A percentile compares a stretch with the other conserved stretches of the same genome.
Evolutionary conservation across 768 basidiomycete genomes (phyloP).

Genomic region (Boletus rubescentipes): DNA sequence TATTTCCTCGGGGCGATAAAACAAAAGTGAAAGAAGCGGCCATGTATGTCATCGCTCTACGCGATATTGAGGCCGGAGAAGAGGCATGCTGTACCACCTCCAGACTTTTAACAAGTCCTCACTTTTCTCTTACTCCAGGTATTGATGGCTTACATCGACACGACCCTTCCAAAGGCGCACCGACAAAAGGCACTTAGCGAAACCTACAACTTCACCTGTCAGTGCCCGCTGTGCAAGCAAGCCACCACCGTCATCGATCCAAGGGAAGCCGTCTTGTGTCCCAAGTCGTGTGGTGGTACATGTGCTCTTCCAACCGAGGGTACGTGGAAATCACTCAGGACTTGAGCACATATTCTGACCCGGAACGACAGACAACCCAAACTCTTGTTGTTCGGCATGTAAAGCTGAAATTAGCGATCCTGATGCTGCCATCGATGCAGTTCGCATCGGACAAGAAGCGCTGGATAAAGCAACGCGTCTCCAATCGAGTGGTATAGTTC

Average conservation of each 20-base stretch:
- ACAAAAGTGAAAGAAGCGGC: conserved; percentile 48
- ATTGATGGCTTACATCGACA: conserved; percentile 81
- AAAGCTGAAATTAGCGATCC: conserved; percentile 46
- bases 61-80: conserved; percentile 59
- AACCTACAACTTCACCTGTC: conserved; percentile 79
- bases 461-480: conserved; percentile 67
- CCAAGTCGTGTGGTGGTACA: conserved; percentile 62
- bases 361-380: conserved; percentile 41
- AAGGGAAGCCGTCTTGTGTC: conserved; percentile 68
- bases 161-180: conserved; percentile 58
- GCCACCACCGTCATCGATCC: conserved; percentile 46
- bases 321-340: conserved; percentile 22
- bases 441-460: conserved; percentile 70
- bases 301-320: conserved; percentile 65
- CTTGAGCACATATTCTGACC: background rate
- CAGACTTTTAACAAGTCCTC: background rate
- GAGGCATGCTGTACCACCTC: conserved; percentile 49
- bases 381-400: conserved; percentile 57
- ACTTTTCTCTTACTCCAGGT: conserved; percentile 46
- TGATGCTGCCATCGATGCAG: conserved; percentile 58
- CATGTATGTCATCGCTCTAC: conserved; percentile 73
- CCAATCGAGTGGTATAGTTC: conserved; percentile 54
- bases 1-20: conserved; percentile 67
- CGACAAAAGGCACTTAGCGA: conserved; percentile 61
- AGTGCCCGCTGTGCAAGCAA: conserved; percentile 56